Percentiles rank a stretch among this genome's conserved stretches.
Conservation (phyloP, 2,329 filamentous ascomycete species). For the Hortaea sp. region DNA sequence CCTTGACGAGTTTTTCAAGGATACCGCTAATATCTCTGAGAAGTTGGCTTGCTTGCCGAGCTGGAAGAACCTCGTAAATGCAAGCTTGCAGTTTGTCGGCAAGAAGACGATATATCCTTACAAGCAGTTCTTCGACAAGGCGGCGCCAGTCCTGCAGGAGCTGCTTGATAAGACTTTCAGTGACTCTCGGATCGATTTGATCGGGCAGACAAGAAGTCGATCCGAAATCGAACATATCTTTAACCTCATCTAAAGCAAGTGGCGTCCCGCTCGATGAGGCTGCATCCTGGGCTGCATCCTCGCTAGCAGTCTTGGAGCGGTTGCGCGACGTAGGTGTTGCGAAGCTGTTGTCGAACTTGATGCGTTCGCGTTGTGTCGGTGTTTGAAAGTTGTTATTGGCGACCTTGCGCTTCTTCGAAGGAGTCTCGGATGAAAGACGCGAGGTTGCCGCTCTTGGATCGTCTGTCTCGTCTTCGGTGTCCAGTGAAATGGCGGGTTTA, state of each 20-base stretch:
- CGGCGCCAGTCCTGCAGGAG: conserved; percentile 22
- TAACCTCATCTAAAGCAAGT: conserved; percentile 25
- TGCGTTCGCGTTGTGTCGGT: background rate
- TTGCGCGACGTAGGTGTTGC: conserved; percentile 15
- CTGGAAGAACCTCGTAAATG: conserved; percentile 17
- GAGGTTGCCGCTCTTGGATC: background rate
- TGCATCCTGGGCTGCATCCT: background rate
- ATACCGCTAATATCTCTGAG: conserved; percentile 16
- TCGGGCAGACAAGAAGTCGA: conserved; percentile 22
- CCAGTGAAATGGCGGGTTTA: conserved; percentile 7
- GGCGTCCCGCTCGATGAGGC: no score
- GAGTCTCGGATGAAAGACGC: background rate
- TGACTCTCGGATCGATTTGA: conserved; percentile 24
- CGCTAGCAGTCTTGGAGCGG: conserved; percentile 14
- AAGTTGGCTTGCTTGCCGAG: conserved; percentile 23
- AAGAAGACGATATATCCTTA: conserved; percentile 23
- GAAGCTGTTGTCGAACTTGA: background rate
- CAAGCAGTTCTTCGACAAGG: conserved; percentile 8
- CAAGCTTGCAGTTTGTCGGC: conserved; percentile 8
- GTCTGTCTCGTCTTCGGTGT: conserved; percentile 10
- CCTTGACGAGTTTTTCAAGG: conserved; percentile 18
- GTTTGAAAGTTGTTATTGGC: conserved; percentile 7
- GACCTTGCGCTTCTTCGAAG: conserved; percentile 25
- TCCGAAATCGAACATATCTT: conserved; percentile 14
- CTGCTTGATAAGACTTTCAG: conserved; percentile 22